A percentile compares a stretch with the other conserved stretches of the same genome.
Conservation (phyloP, 768 basidiomycete genomes). For the Cyclocybe cylindracea region DNA sequence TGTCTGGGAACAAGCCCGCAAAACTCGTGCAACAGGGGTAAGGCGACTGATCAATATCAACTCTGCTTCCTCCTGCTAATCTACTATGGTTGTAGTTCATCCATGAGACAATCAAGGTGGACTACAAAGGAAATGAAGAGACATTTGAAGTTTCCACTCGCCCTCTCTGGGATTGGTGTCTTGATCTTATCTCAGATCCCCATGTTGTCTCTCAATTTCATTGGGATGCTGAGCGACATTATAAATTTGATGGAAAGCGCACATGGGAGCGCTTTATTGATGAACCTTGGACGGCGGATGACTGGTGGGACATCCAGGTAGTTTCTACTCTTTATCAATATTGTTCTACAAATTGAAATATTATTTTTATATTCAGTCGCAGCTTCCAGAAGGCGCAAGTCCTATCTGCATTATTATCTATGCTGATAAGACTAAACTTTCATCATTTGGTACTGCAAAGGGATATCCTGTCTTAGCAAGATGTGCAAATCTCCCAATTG, state of each 20-base stretch:
- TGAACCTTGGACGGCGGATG: constrained; percentile 32
- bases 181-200: constrained; percentile 28
- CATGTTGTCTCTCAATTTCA: constrained; percentile 17
- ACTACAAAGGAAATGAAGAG: constrained; percentile 2
- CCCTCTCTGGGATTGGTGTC: constrained; percentile 29
- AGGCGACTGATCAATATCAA: not conserved
- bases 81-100: constrained; percentile 7
- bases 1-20: constrained; percentile 19
- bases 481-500: constrained; percentile 22
- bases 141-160: constrained; percentile 17
- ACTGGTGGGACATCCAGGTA: constrained; percentile 34
- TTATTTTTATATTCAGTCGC: constrained; percentile 6
- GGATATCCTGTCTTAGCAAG: constrained; percentile 32
- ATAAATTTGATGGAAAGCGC: not conserved
- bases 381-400: constrained; percentile 18
- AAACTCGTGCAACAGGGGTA: constrained; percentile 8
- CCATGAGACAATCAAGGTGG: not conserved
- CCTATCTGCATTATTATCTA: constrained; percentile 29
- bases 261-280: constrained; percentile 18
- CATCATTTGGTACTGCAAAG: constrained; percentile 30
- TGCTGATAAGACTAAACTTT: constrained; percentile 35
- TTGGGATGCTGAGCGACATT: constrained; percentile 26
- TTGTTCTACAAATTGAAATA: not conserved
- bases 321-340: not conserved
- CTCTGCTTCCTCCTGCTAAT: constrained; percentile 1